Evolutionary conservation across 805 yeast species (phyloP), one percentile per base, ranked within the genome.

Genomic region (Yarrowia deformans): DNA sequence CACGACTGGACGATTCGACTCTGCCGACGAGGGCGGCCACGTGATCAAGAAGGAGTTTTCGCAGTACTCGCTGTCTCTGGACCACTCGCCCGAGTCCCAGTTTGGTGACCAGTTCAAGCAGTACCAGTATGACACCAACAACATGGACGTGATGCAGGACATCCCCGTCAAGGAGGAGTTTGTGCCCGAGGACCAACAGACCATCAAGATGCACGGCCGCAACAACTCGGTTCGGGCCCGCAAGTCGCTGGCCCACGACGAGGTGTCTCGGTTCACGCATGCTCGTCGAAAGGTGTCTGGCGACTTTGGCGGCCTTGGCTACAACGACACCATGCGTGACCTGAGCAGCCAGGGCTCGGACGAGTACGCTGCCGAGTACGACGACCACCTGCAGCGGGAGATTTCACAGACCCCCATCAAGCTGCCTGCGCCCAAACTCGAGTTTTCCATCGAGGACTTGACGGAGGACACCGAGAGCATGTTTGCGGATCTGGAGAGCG

Each of bases 401-500:
- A 37, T 72, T 48, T 45, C 70, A 19, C 69, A 67, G 35, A 42
- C 39, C 1, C 72, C 73, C 10, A 66, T 70, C 42, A 73, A 74
- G 19, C 32, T 72, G 49, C 70, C 73, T n/a, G 70, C 69, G 13
- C 68, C 68, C 39, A 67, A 67, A 23, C 68, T 67, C 14, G 69
- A 67, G 67, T 42, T 45, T 16, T 56, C 67, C 45, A 48, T 63
- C 12, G 70, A 71, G 32, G 72, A 69, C 12, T 29, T 68, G 19
- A 46, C 63, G 7, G 67, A 54, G 18, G 74, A 71, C 34, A 45
- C 50, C 2, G 72, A 70, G 19, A 69, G 72, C n/a, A 67, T 73
- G 34, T 73, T 74, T 60, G 73, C 69, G 2, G 74, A 73, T 39
- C 37, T 74, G 48, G 72, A 73, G 55, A 71, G 72, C 23, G 75